Evolutionary conservation across 345 rosid genomes (phyloP).

Genomic region (Citrus medica): DNA sequence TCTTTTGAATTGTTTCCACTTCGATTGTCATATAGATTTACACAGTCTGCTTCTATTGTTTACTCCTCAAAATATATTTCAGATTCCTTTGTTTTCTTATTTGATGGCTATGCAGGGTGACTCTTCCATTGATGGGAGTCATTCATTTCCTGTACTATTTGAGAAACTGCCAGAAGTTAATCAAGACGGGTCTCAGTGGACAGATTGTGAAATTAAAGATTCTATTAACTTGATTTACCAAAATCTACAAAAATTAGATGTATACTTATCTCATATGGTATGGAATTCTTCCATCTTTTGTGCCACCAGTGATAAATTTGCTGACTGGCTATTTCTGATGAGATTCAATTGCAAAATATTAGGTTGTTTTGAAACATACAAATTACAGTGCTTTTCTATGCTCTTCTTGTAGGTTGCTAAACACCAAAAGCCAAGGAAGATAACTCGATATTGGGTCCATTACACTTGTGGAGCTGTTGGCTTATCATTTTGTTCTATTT

Average conservation of each 20-base stretch:
- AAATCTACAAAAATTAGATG: slow-evolving; percentile 67
- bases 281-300: slow-evolving; percentile 14
- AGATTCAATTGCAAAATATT: not conserved
- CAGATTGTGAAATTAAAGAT: slow-evolving; percentile 67
- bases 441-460: slow-evolving; percentile 69
- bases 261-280: slow-evolving; percentile 64
- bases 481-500: slow-evolving; percentile 63
- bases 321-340: not conserved
- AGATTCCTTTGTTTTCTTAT: not conserved
- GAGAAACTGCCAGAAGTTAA: slow-evolving; percentile 59
- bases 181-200: slow-evolving; percentile 71
- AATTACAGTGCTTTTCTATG: not conserved
- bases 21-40: not conserved
- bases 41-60: slow-evolving; percentile 1
- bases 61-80: not conserved
- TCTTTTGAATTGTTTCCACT: slow-evolving; percentile 3
- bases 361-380: not conserved
- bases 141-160: slow-evolving; percentile 58
- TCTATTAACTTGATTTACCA: slow-evolving; percentile 56
- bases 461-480: slow-evolving; percentile 87
- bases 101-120: slow-evolving; percentile 43
- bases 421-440: slow-evolving; percentile 69
- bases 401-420: slow-evolving; percentile 53
- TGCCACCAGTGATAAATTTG: not conserved
- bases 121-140: slow-evolving; percentile 62